These are phyloP conservation scores for Zea luxurians DNA, from an alignment of 176 grass and related monocot species.

Conservation along the genomic window DNA sequence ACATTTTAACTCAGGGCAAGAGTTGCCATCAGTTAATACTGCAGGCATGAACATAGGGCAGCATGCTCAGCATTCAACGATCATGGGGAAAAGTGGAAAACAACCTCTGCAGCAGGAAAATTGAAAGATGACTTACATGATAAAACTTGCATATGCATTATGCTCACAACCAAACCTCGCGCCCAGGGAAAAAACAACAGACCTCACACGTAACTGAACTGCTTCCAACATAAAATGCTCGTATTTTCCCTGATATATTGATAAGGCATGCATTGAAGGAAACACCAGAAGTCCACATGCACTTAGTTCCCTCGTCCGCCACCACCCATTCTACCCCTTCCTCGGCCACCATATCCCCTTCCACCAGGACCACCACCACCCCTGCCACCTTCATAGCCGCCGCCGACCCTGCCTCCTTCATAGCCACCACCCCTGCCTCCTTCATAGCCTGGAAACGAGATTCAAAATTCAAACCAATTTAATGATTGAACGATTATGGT, in stretches of 20 bases:
- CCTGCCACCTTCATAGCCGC: conserved; percentile 4
- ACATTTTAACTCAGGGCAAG: conserved; percentile 34
- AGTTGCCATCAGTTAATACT: conserved; percentile 38
- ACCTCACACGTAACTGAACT: conserved; percentile 32
- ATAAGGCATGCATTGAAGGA: conserved; percentile 52
- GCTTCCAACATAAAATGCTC: conserved; percentile 51
- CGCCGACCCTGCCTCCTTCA: not conserved
- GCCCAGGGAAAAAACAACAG: conserved; percentile 45
- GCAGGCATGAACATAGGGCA: conserved; percentile 59
- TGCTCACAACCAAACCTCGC: conserved; percentile 51
- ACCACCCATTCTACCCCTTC: conserved; percentile 53
- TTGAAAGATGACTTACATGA: conserved; percentile 48
- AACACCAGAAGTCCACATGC: conserved; percentile 35
- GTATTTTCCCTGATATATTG: conserved; percentile 41
- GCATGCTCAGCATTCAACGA: conserved; percentile 57
- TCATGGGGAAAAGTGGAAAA: conserved; percentile 62
- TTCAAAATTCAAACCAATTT: not conserved
- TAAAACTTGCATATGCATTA: conserved; percentile 47
- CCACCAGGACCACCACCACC: conserved; percentile 40
- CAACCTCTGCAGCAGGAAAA: conserved; percentile 42
- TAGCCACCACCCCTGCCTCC: conserved; percentile 19
- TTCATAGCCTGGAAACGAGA: not conserved
- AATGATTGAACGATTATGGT: not conserved
- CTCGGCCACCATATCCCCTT: conserved; percentile 57
- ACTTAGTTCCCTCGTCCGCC: conserved; percentile 48